Percentiles rank a stretch among this genome's conserved stretches.
Conservation (phyloP, 140 eudicot species). For the Anethum foeniculum region DNA sequence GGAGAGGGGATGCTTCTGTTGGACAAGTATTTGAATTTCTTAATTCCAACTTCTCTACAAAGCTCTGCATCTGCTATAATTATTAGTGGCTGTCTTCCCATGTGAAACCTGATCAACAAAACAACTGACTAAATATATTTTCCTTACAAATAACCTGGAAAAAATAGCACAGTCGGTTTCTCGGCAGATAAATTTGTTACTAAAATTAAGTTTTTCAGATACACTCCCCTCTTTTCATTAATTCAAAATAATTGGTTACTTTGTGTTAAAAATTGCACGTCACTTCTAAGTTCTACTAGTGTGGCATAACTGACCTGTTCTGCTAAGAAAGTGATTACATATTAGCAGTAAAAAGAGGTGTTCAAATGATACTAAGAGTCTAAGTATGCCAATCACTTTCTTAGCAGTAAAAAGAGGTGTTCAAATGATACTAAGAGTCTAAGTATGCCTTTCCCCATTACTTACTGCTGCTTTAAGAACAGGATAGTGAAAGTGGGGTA, state of each 20-base stretch:
- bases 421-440: background rate
- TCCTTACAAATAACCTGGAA: background rate
- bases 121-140: background rate
- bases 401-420: no score
- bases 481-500: conserved; percentile 1
- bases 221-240: background rate
- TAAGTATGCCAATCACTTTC: background rate
- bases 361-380: background rate
- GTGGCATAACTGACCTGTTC: background rate
- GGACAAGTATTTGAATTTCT: conserved; percentile 66
- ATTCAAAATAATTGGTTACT: background rate
- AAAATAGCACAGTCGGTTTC: background rate
- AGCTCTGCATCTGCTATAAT: conserved; percentile 88
- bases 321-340: background rate
- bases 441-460: background rate
- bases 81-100: conserved; percentile 92
- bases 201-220: background rate
- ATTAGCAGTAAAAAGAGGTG: background rate
- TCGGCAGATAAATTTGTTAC: background rate
- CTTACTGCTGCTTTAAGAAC: background rate
- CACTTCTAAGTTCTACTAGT: background rate
- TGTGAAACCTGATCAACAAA: conserved; percentile 55
- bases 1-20: conserved; percentile 96
- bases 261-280: background rate
- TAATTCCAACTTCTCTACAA: conserved; percentile 83